Evolutionary conservation across 1,139 yeast genomes (phyloP).

Genomic region (Diutina pseudorugosa): DNA sequence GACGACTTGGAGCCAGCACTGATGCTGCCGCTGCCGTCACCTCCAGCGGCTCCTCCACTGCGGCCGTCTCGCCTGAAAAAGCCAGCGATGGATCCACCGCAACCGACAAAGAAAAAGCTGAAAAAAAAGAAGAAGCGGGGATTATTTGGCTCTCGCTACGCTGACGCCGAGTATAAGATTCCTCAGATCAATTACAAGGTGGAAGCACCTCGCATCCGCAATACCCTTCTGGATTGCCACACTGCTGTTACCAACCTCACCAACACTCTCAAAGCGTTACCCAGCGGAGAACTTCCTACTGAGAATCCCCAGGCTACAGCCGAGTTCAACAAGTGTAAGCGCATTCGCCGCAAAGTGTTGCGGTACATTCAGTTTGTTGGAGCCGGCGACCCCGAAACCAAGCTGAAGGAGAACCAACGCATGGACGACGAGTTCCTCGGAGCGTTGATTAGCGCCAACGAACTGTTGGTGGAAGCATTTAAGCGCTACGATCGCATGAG

Average conservation of each 20-base stretch:
- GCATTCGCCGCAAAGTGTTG: constrained; percentile 63
- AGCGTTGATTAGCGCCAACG: constrained; percentile 76
- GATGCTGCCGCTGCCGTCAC: not conserved
- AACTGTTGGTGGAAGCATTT: constrained; percentile 67
- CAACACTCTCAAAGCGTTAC: constrained; percentile 51
- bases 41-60: not conserved
- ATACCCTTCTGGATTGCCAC: constrained; percentile 63
- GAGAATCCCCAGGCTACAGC: constrained; percentile 48
- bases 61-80: not conserved
- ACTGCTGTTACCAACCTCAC: constrained; percentile 62
- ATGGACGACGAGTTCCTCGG: constrained; percentile 76
- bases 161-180: constrained; percentile 46
- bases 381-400: constrained; percentile 27
- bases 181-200: constrained; percentile 59
- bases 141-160: constrained; percentile 16
- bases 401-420: constrained; percentile 17
- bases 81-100: not conserved
- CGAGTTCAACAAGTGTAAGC: constrained; percentile 64
- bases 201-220: constrained; percentile 64
- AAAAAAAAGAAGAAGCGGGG: not conserved
- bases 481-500: constrained; percentile 46
- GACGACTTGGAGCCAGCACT: not conserved
- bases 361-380: constrained; percentile 75
- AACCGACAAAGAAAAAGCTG: not conserved
- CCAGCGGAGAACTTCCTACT: constrained; percentile 40